A percentile compares a stretch with the other conserved stretches of the same genome.
Conservation (phyloP, 2,329 filamentous ascomycete genomes). For the Harringtonia aguacate region DNA sequence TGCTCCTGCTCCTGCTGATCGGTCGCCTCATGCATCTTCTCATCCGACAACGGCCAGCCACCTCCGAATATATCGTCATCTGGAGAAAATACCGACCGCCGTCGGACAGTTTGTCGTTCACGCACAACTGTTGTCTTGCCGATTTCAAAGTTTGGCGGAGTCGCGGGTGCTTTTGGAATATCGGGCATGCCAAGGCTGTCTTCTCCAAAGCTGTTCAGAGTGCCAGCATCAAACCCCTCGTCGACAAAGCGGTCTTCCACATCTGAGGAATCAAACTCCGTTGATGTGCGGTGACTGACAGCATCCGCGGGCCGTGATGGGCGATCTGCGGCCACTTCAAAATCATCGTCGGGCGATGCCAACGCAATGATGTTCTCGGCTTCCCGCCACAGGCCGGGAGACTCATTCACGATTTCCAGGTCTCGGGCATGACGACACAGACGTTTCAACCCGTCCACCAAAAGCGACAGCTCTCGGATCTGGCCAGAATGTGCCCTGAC, state of each 20-base stretch:
- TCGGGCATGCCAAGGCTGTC: slow-evolving; percentile 31
- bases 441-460: slow-evolving; percentile 76
- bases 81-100: slow-evolving; percentile 52
- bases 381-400: slow-evolving; percentile 60
- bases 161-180: background rate
- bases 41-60: slow-evolving; percentile 32
- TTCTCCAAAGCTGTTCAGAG: slow-evolving; percentile 31
- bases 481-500: slow-evolving; percentile 78
- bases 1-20: too few species aligned
- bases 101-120: slow-evolving; percentile 39
- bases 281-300: slow-evolving; percentile 23
- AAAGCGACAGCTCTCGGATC: slow-evolving; percentile 66
- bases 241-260: slow-evolving; percentile 34
- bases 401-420: slow-evolving; percentile 53
- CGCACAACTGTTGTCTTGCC: slow-evolving; percentile 42
- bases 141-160: slow-evolving; percentile 21
- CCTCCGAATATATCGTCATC: slow-evolving; percentile 57
- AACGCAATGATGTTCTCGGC: slow-evolving; percentile 80
- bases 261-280: slow-evolving; percentile 28
- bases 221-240: slow-evolving; percentile 35
- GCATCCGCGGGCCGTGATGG: slow-evolving; percentile 30
- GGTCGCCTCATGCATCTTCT: slow-evolving; percentile 17
- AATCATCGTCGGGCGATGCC: slow-evolving; percentile 60
- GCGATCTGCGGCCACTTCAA: background rate
- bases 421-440: slow-evolving; percentile 59